Evolutionary conservation across 495 filamentous ascomycete genomes (phyloP).

Genomic region (Pseudotulostoma volvatum): DNA sequence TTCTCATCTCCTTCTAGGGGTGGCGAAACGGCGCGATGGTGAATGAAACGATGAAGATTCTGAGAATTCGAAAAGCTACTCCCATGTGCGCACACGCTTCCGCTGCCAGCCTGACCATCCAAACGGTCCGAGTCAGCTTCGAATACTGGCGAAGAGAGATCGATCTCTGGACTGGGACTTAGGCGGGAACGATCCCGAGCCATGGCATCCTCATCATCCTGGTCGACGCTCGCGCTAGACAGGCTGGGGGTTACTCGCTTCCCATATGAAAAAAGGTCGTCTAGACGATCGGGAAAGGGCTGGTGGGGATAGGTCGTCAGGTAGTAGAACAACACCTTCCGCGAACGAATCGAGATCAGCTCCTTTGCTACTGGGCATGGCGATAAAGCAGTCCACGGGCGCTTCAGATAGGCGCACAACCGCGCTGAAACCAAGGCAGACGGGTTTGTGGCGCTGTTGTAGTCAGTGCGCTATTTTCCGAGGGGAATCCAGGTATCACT

Average conservation of each 20-base stretch:
- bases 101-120: slow-evolving; percentile 20
- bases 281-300: slow-evolving; percentile 59
- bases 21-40: slow-evolving; percentile 61
- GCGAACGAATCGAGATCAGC: slow-evolving; percentile 78
- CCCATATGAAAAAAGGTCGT: slow-evolving; percentile 29
- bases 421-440: slow-evolving; percentile 89
- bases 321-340: slow-evolving; percentile 80
- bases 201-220: slow-evolving; percentile 56
- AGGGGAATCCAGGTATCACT: no score
- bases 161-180: slow-evolving; percentile 83
- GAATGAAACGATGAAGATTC: slow-evolving; percentile 28
- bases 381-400: slow-evolving; percentile 62
- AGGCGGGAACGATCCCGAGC: slow-evolving; percentile 55
- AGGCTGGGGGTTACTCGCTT: slow-evolving; percentile 55
- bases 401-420: slow-evolving; percentile 74
- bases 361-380: slow-evolving; percentile 87
- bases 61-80: slow-evolving; percentile 35
- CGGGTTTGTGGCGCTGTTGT: slow-evolving; percentile 74
- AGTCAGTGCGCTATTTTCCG: no score
- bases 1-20: slow-evolving; percentile 89
- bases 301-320: slow-evolving; percentile 72
- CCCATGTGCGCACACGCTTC: slow-evolving; percentile 35
- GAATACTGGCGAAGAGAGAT: slow-evolving; percentile 75
- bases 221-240: slow-evolving; percentile 49
- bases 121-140: slow-evolving; percentile 52